phyloP scores from a whole-genome alignment of 176 grass and related monocot species.

The Canna indica region DNA sequence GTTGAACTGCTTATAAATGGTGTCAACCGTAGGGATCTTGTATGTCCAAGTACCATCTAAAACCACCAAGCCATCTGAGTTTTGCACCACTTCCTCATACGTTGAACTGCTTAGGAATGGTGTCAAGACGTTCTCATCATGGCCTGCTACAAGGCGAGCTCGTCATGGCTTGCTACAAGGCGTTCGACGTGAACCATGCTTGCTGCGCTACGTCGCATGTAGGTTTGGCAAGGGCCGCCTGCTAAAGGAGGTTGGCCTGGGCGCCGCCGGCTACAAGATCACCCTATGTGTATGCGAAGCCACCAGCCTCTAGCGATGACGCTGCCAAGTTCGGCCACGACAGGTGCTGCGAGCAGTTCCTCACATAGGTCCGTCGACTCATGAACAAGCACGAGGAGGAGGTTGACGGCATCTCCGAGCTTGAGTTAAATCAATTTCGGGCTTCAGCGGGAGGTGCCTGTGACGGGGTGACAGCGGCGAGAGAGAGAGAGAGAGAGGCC shows the following conservation, averaged over 20 bases:
- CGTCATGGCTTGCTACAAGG: constrained; percentile 2
- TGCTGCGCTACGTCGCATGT: background rate
- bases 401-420: constrained; percentile 5
- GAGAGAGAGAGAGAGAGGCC: no score
- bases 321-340: background rate
- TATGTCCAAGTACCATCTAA: constrained; percentile 81
- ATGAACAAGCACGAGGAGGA: background rate
- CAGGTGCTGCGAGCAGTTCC: constrained; percentile 8
- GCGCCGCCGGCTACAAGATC: background rate
- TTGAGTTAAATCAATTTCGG: background rate
- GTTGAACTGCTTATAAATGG: constrained; percentile 66
- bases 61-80: constrained; percentile 56
- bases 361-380: background rate
- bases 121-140: no score
- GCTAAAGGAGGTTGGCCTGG: background rate
- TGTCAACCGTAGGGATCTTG: constrained; percentile 74
- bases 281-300: background rate
- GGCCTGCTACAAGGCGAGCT: constrained; percentile 4
- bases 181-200: background rate
- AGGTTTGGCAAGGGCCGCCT: background rate
- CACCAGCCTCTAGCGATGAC: background rate
- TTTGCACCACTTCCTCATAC: constrained; percentile 54
- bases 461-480: no score
- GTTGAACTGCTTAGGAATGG: no score
- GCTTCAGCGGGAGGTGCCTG: background rate